Conservation (phyloP, 495 filamentous ascomycete species). For the Geoglossum glabrum region DNA sequence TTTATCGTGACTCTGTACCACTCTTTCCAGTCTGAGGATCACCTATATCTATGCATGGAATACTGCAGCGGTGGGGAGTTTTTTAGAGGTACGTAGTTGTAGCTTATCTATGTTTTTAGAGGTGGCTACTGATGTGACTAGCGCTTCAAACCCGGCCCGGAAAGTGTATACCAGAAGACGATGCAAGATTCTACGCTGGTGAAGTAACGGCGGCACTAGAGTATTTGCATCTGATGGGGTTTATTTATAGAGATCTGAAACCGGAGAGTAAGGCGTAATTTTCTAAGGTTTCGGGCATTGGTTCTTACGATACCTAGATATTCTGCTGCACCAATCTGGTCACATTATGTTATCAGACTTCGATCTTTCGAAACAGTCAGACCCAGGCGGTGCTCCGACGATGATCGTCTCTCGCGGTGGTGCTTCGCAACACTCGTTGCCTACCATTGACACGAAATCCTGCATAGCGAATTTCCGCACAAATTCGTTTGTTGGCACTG, state of each 20-base stretch:
- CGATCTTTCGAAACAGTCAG: conserved; percentile 93
- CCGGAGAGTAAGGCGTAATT: conserved; percentile 60
- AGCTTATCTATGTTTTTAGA: neutral
- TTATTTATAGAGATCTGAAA: conserved; percentile 95
- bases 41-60: conserved; percentile 97
- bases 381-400: conserved; percentile 82
- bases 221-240: conserved; percentile 96
- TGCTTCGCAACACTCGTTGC: conserved; percentile 58
- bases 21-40: conserved; percentile 96
- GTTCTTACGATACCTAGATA: conserved; percentile 35
- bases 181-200: conserved; percentile 90
- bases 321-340: conserved; percentile 90
- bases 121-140: conserved; percentile 10
- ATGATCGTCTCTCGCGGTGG: conserved; percentile 88
- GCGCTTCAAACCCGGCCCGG: conserved; percentile 90
- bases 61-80: conserved; percentile 98
- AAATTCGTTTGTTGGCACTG: conserved; percentile 94
- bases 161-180: conserved; percentile 91
- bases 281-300: neutral
- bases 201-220: conserved; percentile 96
- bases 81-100: conserved; percentile 44
- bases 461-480: conserved; percentile 97
- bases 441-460: conserved; percentile 93
- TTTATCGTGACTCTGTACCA: conserved; percentile 98
- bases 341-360: conserved; percentile 99